phyloP scores from a whole-genome alignment of 2,329 filamentous ascomycete genomes.

The Zymoseptoria crescenta region DNA sequence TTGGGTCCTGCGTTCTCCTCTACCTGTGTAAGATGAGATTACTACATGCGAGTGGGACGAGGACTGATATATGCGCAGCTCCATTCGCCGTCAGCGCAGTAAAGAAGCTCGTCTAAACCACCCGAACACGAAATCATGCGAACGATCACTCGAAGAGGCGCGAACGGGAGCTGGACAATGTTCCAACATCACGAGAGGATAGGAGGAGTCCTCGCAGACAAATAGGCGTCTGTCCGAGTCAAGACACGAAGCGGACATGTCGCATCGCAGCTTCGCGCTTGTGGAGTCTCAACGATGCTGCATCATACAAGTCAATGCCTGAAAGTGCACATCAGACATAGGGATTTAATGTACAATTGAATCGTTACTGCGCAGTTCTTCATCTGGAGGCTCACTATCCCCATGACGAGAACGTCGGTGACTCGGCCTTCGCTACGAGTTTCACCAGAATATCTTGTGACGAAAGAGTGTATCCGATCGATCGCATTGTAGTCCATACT shows the following conservation, averaged over 20 bases:
- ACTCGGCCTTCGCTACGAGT: background rate
- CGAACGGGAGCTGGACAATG: background rate
- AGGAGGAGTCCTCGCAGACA: background rate
- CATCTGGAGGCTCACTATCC: background rate
- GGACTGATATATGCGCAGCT: slow-evolving; percentile 31
- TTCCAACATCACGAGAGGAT: background rate
- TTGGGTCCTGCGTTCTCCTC: slow-evolving; percentile 58
- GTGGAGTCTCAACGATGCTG: background rate
- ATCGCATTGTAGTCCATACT: background rate
- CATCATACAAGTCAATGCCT: background rate
- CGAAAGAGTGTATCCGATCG: background rate
- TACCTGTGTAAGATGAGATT: slow-evolving; percentile 60
- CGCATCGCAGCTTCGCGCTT: background rate
- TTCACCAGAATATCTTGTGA: background rate
- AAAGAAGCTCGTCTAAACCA: slow-evolving; percentile 39
- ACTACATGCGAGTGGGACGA: background rate
- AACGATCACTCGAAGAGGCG: background rate
- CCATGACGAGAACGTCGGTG: too few species aligned
- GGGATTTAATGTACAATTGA: background rate
- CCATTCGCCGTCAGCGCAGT: slow-evolving; percentile 50
- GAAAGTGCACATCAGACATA: background rate
- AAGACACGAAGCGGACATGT: background rate
- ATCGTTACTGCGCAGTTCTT: background rate
- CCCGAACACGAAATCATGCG: background rate
- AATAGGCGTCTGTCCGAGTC: background rate